phyloP scores from a whole-genome alignment of 352 stramenopile species.

The Aphanomyces invadans region DNA sequence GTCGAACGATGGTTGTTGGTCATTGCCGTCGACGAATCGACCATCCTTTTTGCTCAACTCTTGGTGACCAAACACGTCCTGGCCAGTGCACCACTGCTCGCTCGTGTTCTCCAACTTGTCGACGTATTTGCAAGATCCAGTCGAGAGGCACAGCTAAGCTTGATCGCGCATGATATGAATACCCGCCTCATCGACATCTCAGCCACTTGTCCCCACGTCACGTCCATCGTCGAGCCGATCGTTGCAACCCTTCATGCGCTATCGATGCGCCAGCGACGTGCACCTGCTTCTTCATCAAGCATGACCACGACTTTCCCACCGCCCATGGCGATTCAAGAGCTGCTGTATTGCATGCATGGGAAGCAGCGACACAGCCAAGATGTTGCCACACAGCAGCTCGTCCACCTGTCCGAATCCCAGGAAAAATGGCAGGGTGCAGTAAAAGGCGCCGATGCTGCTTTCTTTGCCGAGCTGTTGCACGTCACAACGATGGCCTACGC shows the following conservation, averaged over 20 bases:
- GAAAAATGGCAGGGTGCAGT: not conserved
- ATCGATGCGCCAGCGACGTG: not conserved
- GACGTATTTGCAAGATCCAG: not conserved
- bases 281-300: not conserved
- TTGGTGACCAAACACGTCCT: not conserved
- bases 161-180: not conserved
- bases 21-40: not conserved
- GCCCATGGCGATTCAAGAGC: constrained; percentile 9
- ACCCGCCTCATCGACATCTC: not conserved
- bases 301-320: not conserved
- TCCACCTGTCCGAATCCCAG: not conserved
- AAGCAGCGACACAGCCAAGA: constrained; percentile 16
- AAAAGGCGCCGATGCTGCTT: not conserved
- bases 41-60: constrained; percentile 5
- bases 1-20: not conserved
- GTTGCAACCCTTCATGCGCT: not conserved
- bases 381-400: constrained; percentile 4
- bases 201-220: not conserved
- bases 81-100: not conserved
- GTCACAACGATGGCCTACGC: not conserved
- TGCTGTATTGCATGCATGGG: constrained; percentile 11
- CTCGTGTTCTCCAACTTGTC: not conserved
- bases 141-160: not conserved
- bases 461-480: constrained; percentile 17
- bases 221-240: not conserved